phyloP scores from a whole-genome alignment of 1,284 basidiomycete species.

The Malassezia sympodialis region DNA sequence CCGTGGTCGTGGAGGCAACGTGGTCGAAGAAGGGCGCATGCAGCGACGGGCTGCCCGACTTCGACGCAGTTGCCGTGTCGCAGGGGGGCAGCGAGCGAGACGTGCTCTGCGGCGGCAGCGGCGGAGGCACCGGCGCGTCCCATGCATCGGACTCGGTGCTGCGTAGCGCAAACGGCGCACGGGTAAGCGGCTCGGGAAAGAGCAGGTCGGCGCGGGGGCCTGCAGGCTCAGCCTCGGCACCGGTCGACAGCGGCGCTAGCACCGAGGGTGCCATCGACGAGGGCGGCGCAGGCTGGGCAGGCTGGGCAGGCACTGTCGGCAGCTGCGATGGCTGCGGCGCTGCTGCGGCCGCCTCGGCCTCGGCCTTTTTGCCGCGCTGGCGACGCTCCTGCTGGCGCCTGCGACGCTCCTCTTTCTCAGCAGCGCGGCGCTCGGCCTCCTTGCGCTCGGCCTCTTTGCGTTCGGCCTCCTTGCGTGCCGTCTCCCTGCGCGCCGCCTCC shows the following conservation, averaged over 20 bases:
- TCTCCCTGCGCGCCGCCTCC: slow-evolving; percentile 29
- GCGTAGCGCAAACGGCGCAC: neutral
- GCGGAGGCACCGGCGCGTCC: slow-evolving; percentile 1
- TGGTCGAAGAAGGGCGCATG: slow-evolving; percentile 8
- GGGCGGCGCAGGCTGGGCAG: neutral
- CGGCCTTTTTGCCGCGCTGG: slow-evolving; percentile 50
- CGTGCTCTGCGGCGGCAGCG: neutral
- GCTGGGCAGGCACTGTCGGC: neutral
- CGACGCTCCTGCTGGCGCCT: slow-evolving; percentile 1
- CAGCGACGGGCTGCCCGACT: neutral
- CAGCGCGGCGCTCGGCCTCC: neutral
- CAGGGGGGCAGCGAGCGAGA: neutral
- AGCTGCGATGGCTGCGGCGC: neutral
- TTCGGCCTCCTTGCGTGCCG: slow-evolving; percentile 49
- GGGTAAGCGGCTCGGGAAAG: neutral
- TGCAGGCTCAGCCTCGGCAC: neutral
- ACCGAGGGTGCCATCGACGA: neutral
- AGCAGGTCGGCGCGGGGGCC: neutral
- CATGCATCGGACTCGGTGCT: neutral
- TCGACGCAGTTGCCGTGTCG: neutral
- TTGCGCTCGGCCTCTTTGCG: slow-evolving; percentile 2
- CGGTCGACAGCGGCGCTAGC: neutral
- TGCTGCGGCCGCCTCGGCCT: slow-evolving; percentile 50
- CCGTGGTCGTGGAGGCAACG: neutral
- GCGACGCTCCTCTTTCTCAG: neutral